Evolutionary conservation across 495 filamentous ascomycete species (phyloP).

Genomic region (Aspergillus coremiiformis): DNA sequence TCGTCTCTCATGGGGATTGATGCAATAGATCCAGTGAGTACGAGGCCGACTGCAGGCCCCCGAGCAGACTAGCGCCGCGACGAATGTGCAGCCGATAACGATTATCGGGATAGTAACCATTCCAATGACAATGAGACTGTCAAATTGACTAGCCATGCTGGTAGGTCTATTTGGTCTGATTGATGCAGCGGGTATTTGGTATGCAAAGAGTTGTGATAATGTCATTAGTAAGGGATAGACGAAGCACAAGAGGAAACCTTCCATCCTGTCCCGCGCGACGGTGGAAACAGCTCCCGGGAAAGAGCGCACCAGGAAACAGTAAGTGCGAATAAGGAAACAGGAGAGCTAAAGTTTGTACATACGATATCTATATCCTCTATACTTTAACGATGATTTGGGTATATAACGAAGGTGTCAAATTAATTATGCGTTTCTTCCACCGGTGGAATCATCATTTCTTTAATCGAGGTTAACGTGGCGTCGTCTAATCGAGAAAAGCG

Average conservation of each 20-base stretch:
- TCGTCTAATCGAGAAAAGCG: constrained; percentile 61
- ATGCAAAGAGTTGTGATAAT: constrained; percentile 2
- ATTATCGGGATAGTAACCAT: constrained; percentile 51
- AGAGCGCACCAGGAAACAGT: background rate
- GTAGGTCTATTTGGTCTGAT: constrained; percentile 23
- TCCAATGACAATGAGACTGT: constrained; percentile 36
- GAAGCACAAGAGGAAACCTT: background rate
- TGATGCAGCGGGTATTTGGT: constrained; percentile 4
- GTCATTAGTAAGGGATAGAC: background rate
- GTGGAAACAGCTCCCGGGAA: background rate
- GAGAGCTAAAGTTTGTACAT: background rate
- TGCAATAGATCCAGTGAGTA: constrained; percentile 6
- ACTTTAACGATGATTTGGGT: background rate
- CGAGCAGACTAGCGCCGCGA: constrained; percentile 40
- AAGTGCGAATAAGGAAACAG: background rate
- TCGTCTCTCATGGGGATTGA: background rate
- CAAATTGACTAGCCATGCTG: constrained; percentile 26
- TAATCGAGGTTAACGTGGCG: constrained; percentile 48
- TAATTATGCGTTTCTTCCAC: constrained; percentile 31
- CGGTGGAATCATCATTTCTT: constrained; percentile 52
- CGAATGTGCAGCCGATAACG: constrained; percentile 38
- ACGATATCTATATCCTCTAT: background rate
- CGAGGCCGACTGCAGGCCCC: constrained; percentile 27
- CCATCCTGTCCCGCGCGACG: background rate
- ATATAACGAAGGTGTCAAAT: background rate